Percentiles rank a stretch among this genome's conserved stretches.
phyloP scores from a whole-genome alignment of 495 filamentous ascomycete genomes.

The Penicillium chermesinum region DNA sequence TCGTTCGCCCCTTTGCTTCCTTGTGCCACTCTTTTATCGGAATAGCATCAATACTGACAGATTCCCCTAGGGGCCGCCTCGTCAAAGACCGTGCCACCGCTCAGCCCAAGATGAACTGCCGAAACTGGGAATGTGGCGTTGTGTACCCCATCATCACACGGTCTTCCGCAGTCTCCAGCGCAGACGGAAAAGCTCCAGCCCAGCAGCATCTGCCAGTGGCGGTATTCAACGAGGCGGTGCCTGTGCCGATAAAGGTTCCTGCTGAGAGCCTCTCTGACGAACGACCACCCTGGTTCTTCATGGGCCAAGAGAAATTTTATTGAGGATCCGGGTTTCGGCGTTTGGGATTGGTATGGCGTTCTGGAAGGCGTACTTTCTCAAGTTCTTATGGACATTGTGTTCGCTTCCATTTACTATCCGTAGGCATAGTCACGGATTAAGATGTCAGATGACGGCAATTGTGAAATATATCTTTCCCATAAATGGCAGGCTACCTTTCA shows the following conservation, averaged over 20 bases:
- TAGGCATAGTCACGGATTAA: too few relatives aligned
- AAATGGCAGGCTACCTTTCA: too few relatives aligned
- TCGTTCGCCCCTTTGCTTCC: too few relatives aligned
- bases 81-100: constrained; percentile 60
- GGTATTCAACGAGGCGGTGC: constrained; percentile 55
- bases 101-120: constrained; percentile 67
- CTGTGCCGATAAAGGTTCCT: constrained; percentile 69
- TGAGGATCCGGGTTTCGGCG: neutral
- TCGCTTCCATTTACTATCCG: too few relatives aligned
- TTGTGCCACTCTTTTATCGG: too few relatives aligned
- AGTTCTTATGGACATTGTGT: too few relatives aligned
- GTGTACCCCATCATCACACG: constrained; percentile 49
- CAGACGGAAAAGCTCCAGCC: neutral
- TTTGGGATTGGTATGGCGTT: too few relatives aligned
- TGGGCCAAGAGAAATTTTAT: constrained; percentile 1
- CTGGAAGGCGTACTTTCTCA: too few relatives aligned
- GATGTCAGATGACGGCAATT: too few relatives aligned
- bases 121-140: constrained; percentile 97
- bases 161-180: neutral
- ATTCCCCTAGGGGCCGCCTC: constrained; percentile 59
- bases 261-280: constrained; percentile 39
- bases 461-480: too few relatives aligned
- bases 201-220: neutral
- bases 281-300: constrained; percentile 55
- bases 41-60: too few relatives aligned